A percentile compares a stretch with the other conserved stretches of the same genome.
Evolutionary conservation across 495 filamentous ascomycete species (phyloP).

Genomic region (Aspergillus mulundensis): DNA sequence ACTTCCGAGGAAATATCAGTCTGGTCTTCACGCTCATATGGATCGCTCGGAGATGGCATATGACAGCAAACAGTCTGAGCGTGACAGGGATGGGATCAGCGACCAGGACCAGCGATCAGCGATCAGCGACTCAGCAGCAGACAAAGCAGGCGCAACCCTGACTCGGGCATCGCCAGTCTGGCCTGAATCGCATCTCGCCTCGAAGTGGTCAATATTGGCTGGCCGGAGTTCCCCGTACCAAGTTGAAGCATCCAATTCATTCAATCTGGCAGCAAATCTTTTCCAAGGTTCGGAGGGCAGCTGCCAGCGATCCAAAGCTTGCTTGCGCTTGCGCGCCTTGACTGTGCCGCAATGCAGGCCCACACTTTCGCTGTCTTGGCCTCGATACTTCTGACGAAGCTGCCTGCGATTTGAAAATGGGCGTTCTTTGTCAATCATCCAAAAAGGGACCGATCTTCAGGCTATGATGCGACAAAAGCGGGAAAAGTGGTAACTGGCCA

Average conservation of each 20-base stretch:
- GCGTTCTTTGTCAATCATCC: constrained; percentile 1
- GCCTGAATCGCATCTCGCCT: background rate
- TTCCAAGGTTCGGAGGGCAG: too few relatives aligned
- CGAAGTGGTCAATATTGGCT: too few relatives aligned
- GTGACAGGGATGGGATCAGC: background rate
- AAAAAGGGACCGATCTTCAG: constrained; percentile 2
- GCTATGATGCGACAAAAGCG: background rate
- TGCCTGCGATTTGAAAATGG: background rate
- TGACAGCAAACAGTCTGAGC: background rate
- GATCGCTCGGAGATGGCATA: background rate
- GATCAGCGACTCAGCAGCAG: background rate
- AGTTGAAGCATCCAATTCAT: background rate
- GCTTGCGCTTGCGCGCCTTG: constrained; percentile 17
- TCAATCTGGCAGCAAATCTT: too few relatives aligned
- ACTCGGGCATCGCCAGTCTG: background rate
- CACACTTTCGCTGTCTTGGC: constrained; percentile 6
- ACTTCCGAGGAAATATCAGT: background rate
- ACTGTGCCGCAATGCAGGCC: constrained; percentile 20
- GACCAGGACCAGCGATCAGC: background rate
- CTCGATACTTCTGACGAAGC: background rate
- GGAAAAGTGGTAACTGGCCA: background rate
- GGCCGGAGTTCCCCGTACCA: background rate
- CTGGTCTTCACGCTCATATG: too few relatives aligned
- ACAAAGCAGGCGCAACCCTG: background rate
- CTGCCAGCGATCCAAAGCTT: too few relatives aligned